Percentiles rank a stretch among this genome's conserved stretches.
Conservation (phyloP, 805 yeast genomes). For the Cephaloascus albidus region DNA sequence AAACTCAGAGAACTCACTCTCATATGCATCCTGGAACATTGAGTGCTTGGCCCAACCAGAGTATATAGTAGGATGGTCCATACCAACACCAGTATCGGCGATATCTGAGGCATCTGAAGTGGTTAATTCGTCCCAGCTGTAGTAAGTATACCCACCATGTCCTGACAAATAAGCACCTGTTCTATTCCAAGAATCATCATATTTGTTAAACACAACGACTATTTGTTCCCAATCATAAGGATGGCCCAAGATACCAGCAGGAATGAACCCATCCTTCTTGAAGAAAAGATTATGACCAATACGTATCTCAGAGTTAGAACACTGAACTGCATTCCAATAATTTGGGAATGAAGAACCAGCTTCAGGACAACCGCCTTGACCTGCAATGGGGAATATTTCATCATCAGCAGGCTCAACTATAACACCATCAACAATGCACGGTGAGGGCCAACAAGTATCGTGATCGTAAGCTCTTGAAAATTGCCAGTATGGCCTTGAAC, state of each 20-base stretch:
- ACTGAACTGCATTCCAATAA: not conserved
- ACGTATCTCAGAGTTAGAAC: not conserved
- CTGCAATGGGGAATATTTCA: not conserved
- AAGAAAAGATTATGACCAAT: not conserved
- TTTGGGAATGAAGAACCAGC: not conserved
- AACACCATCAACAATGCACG: not conserved
- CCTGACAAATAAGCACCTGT: not conserved
- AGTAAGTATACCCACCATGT: not conserved
- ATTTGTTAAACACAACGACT: not conserved
- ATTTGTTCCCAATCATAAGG: constrained; percentile 1
- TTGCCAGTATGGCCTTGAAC: constrained; percentile 1
- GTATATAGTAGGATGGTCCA: constrained; percentile 1
- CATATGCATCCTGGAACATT: not conserved
- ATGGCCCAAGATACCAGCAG: not conserved
- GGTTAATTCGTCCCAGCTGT: not conserved
- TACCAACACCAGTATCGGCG: not conserved
- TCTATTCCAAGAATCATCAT: not conserved
- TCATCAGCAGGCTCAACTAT: not conserved
- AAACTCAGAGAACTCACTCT: not conserved
- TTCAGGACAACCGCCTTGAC: constrained; percentile 1
- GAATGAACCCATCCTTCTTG: constrained; percentile 1
- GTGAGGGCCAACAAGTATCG: constrained; percentile 1
- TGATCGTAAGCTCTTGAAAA: constrained; percentile 1
- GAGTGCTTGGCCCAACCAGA: constrained; percentile 1
- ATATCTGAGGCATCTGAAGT: not conserved